Base-by-base conservation (phyloP, 306 rosid species). In the Casuarina cunninghamiana region DNA sequence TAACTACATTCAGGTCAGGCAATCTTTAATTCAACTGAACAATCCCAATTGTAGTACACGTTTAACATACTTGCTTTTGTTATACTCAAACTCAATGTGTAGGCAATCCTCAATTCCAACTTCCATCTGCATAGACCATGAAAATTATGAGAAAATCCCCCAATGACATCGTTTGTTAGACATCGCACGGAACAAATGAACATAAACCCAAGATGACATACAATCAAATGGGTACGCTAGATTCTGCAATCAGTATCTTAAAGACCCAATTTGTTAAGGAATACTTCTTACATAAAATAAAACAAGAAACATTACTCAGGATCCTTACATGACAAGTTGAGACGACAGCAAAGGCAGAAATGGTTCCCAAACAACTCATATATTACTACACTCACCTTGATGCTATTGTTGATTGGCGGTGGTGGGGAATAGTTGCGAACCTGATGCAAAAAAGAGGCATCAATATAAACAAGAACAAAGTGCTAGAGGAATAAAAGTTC, bases 31-130 rank as follows among this genome's bases (percentile, higher is more conserved):
- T 5, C 71, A 67, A 67, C 50, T 42, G 37, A 32, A 61, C 37
- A 72, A 72, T 65, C 75, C 80, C 55, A 48, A 70, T 68, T 77
- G 76, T 78, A 37, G 68, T 77, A 79, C 38, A 79, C 46, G 7
- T 66, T 65, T 70, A 76, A 84, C 98, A 81, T 90, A 91, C 98
- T 91, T 93, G 98, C 97, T 93, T 85, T 95, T 95, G 89, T 95
- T 95, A 84, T 95, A 95, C 86, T 95, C 98, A 7, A 95, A 95
- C 83, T 95, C 98, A 54, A 95, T 95, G 82, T 95, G 99, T 50
- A 95, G 93, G 83, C 99, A 95, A 87, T 95, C 99, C 86, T 95
- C 99, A 66, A 95, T 95, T 72, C 99, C 99, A 69, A 95, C 99
- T 85, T 95, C 99, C 99, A 95, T 93, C 99, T 95, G 92, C 83